Evolutionary conservation across 73 alveolate species (phyloP).

Genomic region (Tetrahymena thermophila): DNA sequence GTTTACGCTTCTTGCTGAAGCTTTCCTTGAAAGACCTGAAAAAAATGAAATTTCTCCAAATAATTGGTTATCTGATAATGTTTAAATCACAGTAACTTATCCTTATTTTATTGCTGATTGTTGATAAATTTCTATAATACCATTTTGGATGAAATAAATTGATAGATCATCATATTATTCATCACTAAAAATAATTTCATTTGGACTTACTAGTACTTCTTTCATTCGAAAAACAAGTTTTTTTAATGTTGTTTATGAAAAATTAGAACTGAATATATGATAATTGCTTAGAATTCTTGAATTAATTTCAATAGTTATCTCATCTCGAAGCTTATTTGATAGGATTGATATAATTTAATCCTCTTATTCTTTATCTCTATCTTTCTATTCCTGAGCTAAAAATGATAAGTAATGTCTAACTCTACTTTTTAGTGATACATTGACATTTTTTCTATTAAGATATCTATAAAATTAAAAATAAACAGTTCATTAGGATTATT

Average conservation of each 20-base stretch:
- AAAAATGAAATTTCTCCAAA: conserved; percentile 24
- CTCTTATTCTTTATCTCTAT: not conserved
- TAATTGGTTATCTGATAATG: not conserved
- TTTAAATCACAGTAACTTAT: not conserved
- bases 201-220: not conserved
- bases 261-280: not conserved
- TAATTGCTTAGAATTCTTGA: not conserved
- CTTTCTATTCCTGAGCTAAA: not conserved
- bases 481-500: too few relatives aligned
- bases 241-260: not conserved
- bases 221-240: not conserved
- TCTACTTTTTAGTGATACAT: not conserved
- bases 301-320: not conserved
- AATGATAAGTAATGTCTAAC: not conserved
- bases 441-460: not conserved
- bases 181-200: not conserved
- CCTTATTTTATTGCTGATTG: not conserved
- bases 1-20: conserved; percentile 11
- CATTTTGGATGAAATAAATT: not conserved
- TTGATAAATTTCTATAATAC: not conserved
- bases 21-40: conserved; percentile 29
- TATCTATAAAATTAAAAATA: not conserved
- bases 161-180: not conserved
- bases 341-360: not conserved
- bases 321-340: not conserved